These are phyloP conservation scores for Furcasterigmium sp. DNA, from an alignment of 2,329 filamentous ascomycete species.

Conservation along the genomic window DNA sequence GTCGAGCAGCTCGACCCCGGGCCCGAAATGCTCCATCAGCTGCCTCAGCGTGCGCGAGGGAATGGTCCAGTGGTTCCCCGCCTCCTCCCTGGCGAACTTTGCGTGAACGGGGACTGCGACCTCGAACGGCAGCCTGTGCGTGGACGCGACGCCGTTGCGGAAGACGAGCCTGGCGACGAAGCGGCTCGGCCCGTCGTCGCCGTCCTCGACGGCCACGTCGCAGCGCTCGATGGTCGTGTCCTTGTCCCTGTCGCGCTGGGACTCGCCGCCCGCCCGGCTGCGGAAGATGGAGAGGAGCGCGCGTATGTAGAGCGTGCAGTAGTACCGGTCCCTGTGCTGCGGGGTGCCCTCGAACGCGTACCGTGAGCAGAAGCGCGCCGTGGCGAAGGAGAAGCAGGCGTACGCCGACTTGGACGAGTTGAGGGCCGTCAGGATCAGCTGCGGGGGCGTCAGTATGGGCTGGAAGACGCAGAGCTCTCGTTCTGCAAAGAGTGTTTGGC, in stretches of 20 bases:
- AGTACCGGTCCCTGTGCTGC: constrained; percentile 56
- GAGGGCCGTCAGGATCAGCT: constrained; percentile 70
- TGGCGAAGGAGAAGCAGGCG: constrained; percentile 64
- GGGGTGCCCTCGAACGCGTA: constrained; percentile 59
- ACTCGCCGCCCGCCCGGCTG: constrained; percentile 54
- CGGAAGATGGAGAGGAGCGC: constrained; percentile 71
- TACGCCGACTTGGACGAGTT: constrained; percentile 81
- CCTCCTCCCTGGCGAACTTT: constrained; percentile 63
- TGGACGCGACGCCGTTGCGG: constrained; percentile 72
- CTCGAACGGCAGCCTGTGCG: constrained; percentile 72
- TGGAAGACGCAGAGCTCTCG: background rate
- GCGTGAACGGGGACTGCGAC: constrained; percentile 69
- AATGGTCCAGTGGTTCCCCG: constrained; percentile 67
- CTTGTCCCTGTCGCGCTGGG: constrained; percentile 51
- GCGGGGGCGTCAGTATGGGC: background rate
- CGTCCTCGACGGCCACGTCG: constrained; percentile 69
- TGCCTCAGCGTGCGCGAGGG: constrained; percentile 66
- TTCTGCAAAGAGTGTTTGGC: constrained; percentile 14
- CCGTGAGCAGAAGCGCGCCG: constrained; percentile 64
- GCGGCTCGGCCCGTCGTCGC: constrained; percentile 59
- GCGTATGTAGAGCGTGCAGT: constrained; percentile 69
- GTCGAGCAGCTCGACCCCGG: constrained; percentile 75
- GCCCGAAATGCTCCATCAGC: constrained; percentile 75
- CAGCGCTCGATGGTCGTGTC: constrained; percentile 67
- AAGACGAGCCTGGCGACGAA: constrained; percentile 71